Evolutionary conservation across 139 green algal genomes (phyloP).

Genomic region (Chlamydomonas schloesseri): DNA sequence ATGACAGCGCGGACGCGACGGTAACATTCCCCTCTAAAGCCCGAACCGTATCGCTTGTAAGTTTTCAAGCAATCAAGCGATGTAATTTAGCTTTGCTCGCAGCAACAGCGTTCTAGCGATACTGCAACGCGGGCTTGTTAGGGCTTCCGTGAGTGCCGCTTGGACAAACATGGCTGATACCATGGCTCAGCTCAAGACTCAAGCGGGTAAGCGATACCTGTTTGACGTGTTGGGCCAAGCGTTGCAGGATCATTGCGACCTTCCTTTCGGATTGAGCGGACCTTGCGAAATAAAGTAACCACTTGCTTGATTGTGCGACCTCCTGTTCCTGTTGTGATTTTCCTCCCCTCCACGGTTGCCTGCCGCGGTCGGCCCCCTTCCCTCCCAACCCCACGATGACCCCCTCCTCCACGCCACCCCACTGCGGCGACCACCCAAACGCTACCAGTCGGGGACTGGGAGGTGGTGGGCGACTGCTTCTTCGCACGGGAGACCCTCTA

Average conservation of each 20-base stretch:
- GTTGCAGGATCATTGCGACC: not conserved
- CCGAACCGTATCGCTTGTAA: too few relatives aligned
- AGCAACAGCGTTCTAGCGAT: too few relatives aligned
- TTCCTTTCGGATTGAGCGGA: not conserved
- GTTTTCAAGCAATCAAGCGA: too few relatives aligned
- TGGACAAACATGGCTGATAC: conserved; percentile 33
- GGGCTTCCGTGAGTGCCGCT: too few relatives aligned
- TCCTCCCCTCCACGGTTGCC: not conserved
- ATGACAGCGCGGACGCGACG: too few relatives aligned
- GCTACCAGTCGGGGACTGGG: conserved; percentile 74
- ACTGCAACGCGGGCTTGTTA: too few relatives aligned
- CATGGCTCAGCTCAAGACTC: conserved; percentile 28
- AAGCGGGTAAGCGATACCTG: not conserved
- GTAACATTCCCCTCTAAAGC: too few relatives aligned
- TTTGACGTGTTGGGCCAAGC: not conserved
- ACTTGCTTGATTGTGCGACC: not conserved
- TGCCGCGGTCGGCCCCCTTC: not conserved
- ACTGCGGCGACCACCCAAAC: too few relatives aligned
- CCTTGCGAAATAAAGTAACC: not conserved
- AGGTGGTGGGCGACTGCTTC: conserved; percentile 73
- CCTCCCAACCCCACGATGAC: not conserved
- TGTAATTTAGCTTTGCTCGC: too few relatives aligned
- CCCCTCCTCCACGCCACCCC: not conserved
- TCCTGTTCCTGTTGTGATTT: too few relatives aligned
- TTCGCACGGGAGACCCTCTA: conserved; percentile 74